These are phyloP conservation scores for Noccaea bulbosa DNA, from an alignment of 345 rosid species.

Conservation along the genomic window DNA sequence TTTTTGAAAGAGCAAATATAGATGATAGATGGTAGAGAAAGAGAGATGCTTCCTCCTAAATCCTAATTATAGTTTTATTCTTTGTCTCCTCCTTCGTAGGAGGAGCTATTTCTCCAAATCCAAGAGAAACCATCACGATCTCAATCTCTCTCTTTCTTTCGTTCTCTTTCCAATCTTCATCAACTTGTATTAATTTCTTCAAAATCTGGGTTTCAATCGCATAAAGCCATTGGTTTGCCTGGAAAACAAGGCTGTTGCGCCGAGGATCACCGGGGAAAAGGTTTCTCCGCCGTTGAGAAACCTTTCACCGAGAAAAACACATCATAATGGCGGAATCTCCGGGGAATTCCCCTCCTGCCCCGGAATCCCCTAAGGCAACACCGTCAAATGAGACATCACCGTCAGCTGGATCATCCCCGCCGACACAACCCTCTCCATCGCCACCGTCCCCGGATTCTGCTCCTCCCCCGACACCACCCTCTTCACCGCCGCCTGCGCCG, in stretches of 20 bases:
- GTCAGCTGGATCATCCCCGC: slow-evolving; percentile 20
- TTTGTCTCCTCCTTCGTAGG: slow-evolving; percentile 33
- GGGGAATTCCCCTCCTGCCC: slow-evolving; percentile 39
- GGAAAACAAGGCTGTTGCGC: slow-evolving; percentile 30
- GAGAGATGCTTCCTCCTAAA: slow-evolving; percentile 29
- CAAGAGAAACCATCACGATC: slow-evolving; percentile 26
- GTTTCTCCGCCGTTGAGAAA: slow-evolving; percentile 46
- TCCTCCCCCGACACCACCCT: slow-evolving; percentile 25
- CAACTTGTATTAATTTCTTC: slow-evolving; percentile 5
- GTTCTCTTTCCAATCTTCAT: slow-evolving; percentile 10
- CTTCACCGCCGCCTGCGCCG: slow-evolving; percentile 41
- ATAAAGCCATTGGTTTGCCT: slow-evolving; percentile 22
- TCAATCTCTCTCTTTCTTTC: slow-evolving; percentile 16
- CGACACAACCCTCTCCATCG: slow-evolving; percentile 19
- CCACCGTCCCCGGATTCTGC: slow-evolving; percentile 36
- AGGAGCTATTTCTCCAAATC: slow-evolving; percentile 21
- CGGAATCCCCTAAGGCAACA: slow-evolving; percentile 21
- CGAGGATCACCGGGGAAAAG: slow-evolving; percentile 33
- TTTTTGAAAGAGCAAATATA: slow-evolving; percentile 39
- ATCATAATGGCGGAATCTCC: slow-evolving; percentile 42
- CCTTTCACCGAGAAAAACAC: slow-evolving; percentile 27
- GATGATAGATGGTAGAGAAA: slow-evolving; percentile 23
- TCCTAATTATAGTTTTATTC: slow-evolving; percentile 31
- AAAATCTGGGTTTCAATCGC: background rate
- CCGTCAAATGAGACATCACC: slow-evolving; percentile 26